Evolutionary conservation across 345 rosid species (phyloP).

Genomic region (Citrus sp.): DNA sequence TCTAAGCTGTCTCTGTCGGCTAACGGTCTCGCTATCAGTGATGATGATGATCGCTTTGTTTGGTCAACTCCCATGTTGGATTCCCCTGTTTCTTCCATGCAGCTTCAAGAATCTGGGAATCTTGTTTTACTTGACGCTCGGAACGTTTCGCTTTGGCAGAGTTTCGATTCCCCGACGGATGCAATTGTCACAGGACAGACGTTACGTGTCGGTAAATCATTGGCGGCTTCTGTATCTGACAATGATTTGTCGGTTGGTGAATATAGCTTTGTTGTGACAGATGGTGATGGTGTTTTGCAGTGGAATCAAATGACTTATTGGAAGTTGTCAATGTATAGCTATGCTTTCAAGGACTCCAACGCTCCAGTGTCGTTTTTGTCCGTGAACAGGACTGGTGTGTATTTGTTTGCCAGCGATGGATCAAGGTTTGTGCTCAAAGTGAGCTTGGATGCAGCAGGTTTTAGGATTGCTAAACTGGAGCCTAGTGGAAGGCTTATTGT

Average conservation of each 20-base stretch:
- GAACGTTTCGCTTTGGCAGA: slow-evolving; percentile 22
- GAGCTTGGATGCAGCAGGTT: neutral
- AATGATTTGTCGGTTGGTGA: slow-evolving; percentile 7
- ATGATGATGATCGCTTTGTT: neutral
- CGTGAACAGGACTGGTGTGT: slow-evolving; percentile 2
- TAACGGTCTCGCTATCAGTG: slow-evolving; percentile 13
- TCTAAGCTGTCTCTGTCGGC: slow-evolving; percentile 4
- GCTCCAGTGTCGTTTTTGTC: slow-evolving; percentile 1
- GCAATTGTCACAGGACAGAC: slow-evolving; percentile 19
- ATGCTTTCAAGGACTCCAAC: neutral
- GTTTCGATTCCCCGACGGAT: slow-evolving; percentile 22
- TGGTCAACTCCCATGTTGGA: slow-evolving; percentile 17
- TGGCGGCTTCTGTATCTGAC: neutral
- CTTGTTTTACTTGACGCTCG: slow-evolving; percentile 14
- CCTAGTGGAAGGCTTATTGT: neutral
- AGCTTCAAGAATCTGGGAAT: slow-evolving; percentile 25
- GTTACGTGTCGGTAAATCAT: slow-evolving; percentile 6
- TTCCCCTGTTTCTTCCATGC: neutral
- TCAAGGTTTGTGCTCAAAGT: neutral
- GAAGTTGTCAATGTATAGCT: slow-evolving; percentile 12
- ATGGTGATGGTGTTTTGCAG: slow-evolving; percentile 11
- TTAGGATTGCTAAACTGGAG: neutral
- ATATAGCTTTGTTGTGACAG: slow-evolving; percentile 14
- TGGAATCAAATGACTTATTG: slow-evolving; percentile 20
- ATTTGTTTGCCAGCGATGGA: slow-evolving; percentile 1